Conservation (phyloP, 2,329 filamentous ascomycete species). For the Cordyceps pruinosa region DNA sequence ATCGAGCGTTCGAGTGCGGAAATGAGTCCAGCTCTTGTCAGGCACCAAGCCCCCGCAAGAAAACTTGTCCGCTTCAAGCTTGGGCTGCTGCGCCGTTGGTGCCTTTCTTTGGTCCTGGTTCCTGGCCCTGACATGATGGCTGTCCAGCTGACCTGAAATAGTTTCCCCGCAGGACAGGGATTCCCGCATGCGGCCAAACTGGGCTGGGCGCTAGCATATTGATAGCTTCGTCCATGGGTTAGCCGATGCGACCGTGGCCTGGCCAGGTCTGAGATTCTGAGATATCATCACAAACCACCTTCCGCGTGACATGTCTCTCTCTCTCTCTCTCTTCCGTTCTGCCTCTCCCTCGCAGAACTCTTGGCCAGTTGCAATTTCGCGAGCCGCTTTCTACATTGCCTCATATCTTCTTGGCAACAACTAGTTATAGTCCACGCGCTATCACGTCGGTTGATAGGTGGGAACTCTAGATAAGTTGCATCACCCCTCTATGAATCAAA, state of each 20-base stretch:
- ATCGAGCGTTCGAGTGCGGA: background rate
- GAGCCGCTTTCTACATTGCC: background rate
- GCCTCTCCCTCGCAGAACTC: too few species aligned
- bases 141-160: conserved; percentile 10
- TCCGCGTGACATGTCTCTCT: background rate
- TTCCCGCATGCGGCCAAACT: too few species aligned
- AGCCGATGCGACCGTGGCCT: background rate
- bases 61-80: conserved; percentile 3
- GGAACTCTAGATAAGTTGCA: too few species aligned
- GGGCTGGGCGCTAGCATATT: too few species aligned
- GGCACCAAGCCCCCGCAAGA: background rate
- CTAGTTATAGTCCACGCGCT: too few species aligned
- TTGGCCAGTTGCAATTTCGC: background rate
- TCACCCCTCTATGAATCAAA: too few species aligned
- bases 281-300: background rate
- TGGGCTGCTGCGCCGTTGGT: background rate
- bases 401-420: background rate
- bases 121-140: conserved; percentile 12
- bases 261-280: background rate
- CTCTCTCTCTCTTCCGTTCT: too few species aligned
- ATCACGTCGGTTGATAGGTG: too few species aligned
- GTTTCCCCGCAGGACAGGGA: conserved; percentile 4
- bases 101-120: background rate
- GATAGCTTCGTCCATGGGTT: too few species aligned
- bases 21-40: background rate